Percentiles rank a stretch among this genome's conserved stretches.
Evolutionary conservation across 192 early-diverging fungal genomes (phyloP).

Genomic region (Umbelopsis isabellina): DNA sequence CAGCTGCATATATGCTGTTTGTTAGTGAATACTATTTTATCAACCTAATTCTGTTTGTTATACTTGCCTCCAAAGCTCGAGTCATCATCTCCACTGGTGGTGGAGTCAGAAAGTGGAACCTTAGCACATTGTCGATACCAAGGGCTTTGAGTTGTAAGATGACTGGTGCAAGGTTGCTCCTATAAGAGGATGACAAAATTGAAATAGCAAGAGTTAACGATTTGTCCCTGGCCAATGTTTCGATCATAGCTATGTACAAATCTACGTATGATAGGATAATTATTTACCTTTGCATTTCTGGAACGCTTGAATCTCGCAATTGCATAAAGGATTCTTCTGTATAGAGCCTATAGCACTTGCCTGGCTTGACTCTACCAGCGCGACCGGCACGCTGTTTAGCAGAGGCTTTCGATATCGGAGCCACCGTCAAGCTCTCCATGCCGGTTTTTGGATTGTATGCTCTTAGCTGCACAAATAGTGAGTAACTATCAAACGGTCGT

Average conservation of each 20-base stretch:
- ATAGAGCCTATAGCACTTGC: constrained; percentile 89
- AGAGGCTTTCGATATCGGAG: constrained; percentile 91
- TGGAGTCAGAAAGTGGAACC: constrained; percentile 79
- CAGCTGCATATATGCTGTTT: constrained; percentile 34
- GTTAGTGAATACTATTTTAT: neutral
- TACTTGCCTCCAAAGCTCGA: constrained; percentile 63
- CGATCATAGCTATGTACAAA: neutral
- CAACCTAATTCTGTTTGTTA: neutral
- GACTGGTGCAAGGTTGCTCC: constrained; percentile 68
- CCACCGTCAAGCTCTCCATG: constrained; percentile 86
- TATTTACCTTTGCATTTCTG: constrained; percentile 84
- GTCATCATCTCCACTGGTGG: constrained; percentile 75
- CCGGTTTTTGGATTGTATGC: constrained; percentile 94
- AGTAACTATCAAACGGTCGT: neutral
- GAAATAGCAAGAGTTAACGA: constrained; percentile 52
- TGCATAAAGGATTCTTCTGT: constrained; percentile 82
- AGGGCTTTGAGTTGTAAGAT: constrained; percentile 79
- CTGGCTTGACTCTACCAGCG: constrained; percentile 89
- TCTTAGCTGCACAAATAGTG: constrained; percentile 42
- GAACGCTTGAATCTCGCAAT: constrained; percentile 84
- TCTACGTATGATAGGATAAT: neutral
- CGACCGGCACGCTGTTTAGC: constrained; percentile 93
- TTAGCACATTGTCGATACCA: constrained; percentile 79
- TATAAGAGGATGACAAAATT: constrained; percentile 12
- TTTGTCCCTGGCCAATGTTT: no score